Evolutionary conservation across 192 early-diverging fungal genomes (phyloP).

Genomic region (Backusella psychrophila): DNA sequence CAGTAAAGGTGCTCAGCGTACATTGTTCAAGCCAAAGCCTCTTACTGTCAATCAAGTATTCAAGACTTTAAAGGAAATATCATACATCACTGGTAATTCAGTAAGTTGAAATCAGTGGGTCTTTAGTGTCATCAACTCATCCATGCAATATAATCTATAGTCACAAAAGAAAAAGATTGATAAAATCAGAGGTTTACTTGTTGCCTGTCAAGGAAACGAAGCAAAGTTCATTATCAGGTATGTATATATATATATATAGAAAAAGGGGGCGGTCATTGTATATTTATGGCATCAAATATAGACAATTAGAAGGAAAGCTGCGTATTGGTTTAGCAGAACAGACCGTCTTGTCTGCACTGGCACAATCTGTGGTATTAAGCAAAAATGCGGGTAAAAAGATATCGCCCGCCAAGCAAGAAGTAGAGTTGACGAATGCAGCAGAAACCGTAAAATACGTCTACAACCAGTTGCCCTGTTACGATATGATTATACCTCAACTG

Average conservation of each 20-base stretch:
- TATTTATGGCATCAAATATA: slow-evolving; percentile 18
- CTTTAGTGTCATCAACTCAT: neutral
- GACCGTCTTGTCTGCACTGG: slow-evolving; percentile 84
- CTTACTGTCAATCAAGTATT: slow-evolving; percentile 83
- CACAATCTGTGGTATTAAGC: slow-evolving; percentile 75
- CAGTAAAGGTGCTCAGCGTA: slow-evolving; percentile 82
- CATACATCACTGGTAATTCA: slow-evolving; percentile 70
- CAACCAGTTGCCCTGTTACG: slow-evolving; percentile 93
- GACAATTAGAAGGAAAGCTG: slow-evolving; percentile 89
- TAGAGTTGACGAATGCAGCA: slow-evolving; percentile 43
- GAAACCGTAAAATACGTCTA: slow-evolving; percentile 65
- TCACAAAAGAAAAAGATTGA: slow-evolving; percentile 75
- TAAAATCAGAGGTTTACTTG: slow-evolving; percentile 75
- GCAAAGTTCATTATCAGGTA: slow-evolving; percentile 85
- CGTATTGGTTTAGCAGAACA: slow-evolving; percentile 96
- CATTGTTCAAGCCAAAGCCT: slow-evolving; percentile 78
- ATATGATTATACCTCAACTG: slow-evolving; percentile 84
- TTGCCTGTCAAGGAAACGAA: slow-evolving; percentile 74
- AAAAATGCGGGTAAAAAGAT: slow-evolving; percentile 41
- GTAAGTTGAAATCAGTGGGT: slow-evolving; percentile 36
- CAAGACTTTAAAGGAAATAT: slow-evolving; percentile 83
- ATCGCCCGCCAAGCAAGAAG: slow-evolving; percentile 44
- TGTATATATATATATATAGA: neutral
- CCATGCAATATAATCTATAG: slow-evolving; percentile 33
- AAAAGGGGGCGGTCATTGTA: too few species aligned